A percentile compares a stretch with the other conserved stretches of the same genome.
Conservation (phyloP, 257 asterid species). For the Osmanthus fragrans region DNA sequence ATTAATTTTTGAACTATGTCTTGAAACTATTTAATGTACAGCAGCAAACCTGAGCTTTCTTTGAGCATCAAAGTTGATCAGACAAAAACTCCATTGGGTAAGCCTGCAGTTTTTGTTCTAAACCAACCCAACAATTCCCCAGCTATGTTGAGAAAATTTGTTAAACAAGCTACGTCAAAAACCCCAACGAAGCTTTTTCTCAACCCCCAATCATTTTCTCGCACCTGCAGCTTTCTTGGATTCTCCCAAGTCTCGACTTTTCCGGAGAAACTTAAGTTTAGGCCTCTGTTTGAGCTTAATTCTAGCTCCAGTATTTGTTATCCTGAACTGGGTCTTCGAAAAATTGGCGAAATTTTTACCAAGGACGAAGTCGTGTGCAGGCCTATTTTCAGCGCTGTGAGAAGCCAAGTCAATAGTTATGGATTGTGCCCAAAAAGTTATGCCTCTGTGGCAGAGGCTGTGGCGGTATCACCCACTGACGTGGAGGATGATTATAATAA, state of each 20-base stretch:
- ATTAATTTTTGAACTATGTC: conserved; percentile 4
- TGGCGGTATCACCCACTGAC: conserved; percentile 50
- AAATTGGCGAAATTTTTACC: conserved; percentile 19
- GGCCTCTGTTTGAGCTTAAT: conserved; percentile 34
- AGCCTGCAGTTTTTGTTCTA: conserved; percentile 23
- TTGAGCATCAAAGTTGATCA: conserved; percentile 31
- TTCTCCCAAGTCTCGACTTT: conserved; percentile 35
- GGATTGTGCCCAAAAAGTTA: conserved; percentile 47
- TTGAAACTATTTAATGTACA: conserved; percentile 54
- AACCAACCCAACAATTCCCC: conserved; percentile 38
- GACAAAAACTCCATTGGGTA: conserved; percentile 29
- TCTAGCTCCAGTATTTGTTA: conserved; percentile 29
- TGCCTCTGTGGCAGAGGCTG: conserved; percentile 84
- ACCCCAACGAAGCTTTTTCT: conserved; percentile 25
- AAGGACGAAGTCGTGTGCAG: conserved; percentile 35
- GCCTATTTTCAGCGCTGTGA: conserved; percentile 16
- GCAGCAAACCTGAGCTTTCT: conserved; percentile 41
- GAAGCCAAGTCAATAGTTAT: conserved; percentile 22
- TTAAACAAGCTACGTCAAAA: conserved; percentile 44
- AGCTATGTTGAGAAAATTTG: conserved; percentile 73
- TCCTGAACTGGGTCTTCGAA: conserved; percentile 36
- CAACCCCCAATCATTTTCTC: conserved; percentile 28
- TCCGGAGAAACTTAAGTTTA: conserved; percentile 29
- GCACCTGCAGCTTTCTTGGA: conserved; percentile 45
- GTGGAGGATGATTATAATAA: conserved; percentile 48